Evolutionary conservation across 495 filamentous ascomycete species (phyloP).

Genomic region (Jackrogersella multiformis): DNA sequence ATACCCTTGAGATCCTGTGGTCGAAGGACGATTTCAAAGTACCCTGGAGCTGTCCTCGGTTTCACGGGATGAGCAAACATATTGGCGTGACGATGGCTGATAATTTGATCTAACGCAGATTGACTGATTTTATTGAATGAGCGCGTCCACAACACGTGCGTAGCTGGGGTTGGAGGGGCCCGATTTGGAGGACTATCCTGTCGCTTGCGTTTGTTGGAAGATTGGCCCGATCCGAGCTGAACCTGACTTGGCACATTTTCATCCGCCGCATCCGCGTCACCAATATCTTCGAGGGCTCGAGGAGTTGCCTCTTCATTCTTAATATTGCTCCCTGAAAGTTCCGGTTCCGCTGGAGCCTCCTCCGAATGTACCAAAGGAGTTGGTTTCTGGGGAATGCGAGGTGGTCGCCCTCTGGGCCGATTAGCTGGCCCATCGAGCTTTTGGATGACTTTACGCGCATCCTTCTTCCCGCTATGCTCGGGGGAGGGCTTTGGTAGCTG

Average conservation of each 20-base stretch:
- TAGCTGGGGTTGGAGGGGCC: constrained; percentile 57
- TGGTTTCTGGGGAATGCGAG: constrained; percentile 45
- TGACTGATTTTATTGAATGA: constrained; percentile 80
- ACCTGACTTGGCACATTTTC: constrained; percentile 48
- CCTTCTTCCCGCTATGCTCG: constrained; percentile 42
- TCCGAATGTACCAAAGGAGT: constrained; percentile 60
- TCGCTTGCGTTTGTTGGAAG: constrained; percentile 56
- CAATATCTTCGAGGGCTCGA: constrained; percentile 58
- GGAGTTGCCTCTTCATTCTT: constrained; percentile 77
- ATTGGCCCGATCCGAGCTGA: constrained; percentile 25
- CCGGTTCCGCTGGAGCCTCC: constrained; percentile 60
- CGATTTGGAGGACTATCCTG: constrained; percentile 53
- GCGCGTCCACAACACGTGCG: constrained; percentile 73
- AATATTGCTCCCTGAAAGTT: constrained; percentile 58
- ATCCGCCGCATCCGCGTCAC: constrained; percentile 59
- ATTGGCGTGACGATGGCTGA: constrained; percentile 84
- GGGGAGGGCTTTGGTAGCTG: constrained; percentile 42
- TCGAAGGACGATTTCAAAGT: constrained; percentile 83
- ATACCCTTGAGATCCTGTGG: constrained; percentile 92
- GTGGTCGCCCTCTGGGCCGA: constrained; percentile 48
- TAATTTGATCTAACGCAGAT: constrained; percentile 85
- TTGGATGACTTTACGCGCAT: constrained; percentile 35
- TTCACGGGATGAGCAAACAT: constrained; percentile 86
- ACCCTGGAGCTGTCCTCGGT: constrained; percentile 86
- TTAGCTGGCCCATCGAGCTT: constrained; percentile 39